Evolutionary conservation across 495 filamentous ascomycete species (phyloP).

Genomic region (Penicillium odoratum): DNA sequence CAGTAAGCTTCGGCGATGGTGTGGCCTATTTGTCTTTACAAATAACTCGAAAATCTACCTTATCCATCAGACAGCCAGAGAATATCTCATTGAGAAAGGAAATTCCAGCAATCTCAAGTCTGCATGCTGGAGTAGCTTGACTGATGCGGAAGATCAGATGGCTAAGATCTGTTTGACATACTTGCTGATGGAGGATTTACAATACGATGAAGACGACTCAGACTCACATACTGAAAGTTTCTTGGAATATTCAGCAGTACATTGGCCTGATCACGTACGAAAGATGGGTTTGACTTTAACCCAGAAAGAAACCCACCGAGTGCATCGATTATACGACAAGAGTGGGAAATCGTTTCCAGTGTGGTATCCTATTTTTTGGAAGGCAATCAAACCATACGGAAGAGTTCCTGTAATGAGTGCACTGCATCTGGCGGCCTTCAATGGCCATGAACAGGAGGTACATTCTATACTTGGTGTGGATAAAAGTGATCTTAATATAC

Average conservation of each 20-base stretch:
- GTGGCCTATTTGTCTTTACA: conserved; percentile 41
- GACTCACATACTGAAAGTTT: conserved; percentile 12
- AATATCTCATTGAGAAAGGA: conserved; percentile 25
- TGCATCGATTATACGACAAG: conserved; percentile 18
- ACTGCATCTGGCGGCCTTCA: conserved; percentile 19
- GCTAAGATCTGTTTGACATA: conserved; percentile 26
- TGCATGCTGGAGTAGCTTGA: conserved; percentile 13
- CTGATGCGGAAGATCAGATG: conserved; percentile 19
- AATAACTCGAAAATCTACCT: conserved; percentile 38
- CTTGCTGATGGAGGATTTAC: conserved; percentile 23
- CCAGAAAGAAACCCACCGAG: not conserved
- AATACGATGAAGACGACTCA: conserved; percentile 1
- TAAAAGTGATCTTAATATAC: conserved; percentile 9
- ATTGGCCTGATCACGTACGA: conserved; percentile 29
- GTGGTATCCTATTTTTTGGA: conserved; percentile 25
- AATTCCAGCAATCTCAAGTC: conserved; percentile 2
- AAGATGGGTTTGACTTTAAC: conserved; percentile 6
- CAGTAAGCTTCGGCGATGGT: conserved; percentile 31
- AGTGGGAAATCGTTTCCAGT: conserved; percentile 5
- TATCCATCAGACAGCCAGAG: conserved; percentile 35
- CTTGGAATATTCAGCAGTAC: conserved; percentile 25
- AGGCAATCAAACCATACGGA: not conserved
- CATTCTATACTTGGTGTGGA: conserved; percentile 9
- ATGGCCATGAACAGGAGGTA: conserved; percentile 22
- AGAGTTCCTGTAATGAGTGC: conserved; percentile 10